Conservation (phyloP, 1,284 basidiomycete genomes). For the Cronartium quercuum region DNA sequence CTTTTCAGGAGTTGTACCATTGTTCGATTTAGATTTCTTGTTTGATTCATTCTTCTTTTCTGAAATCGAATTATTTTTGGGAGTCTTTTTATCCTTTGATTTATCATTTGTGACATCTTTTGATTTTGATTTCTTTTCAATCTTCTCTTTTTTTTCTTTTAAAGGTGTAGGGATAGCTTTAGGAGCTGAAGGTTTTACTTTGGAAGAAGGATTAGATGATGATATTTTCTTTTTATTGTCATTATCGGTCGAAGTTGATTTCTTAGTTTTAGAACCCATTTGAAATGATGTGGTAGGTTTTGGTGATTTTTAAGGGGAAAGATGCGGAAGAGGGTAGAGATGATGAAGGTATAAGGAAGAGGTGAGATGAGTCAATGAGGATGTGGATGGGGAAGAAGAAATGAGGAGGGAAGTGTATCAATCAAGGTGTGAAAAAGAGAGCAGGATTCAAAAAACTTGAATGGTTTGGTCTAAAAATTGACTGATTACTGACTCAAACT, state of each 20-base stretch:
- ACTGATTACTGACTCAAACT: no score
- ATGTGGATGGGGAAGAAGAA: background rate
- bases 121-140: slow-evolving; percentile 9
- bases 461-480: no score
- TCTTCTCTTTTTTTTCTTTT: slow-evolving; percentile 28
- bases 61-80: background rate
- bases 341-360: background rate
- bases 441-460: no score
- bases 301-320: background rate
- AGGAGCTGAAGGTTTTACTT: slow-evolving; percentile 24
- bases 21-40: background rate
- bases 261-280: background rate
- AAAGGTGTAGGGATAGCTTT: slow-evolving; percentile 5
- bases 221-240: slow-evolving; percentile 25
- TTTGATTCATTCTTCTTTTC: slow-evolving; percentile 13
- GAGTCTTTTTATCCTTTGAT: background rate
- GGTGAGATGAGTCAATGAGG: background rate
- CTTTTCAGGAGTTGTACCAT: background rate
- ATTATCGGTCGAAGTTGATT: background rate
- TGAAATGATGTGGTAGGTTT: background rate
- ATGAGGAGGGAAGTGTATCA: background rate
- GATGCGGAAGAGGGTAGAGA: background rate
- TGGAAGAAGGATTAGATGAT: slow-evolving; percentile 17
- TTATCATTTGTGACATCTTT: background rate
- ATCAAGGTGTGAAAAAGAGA: background rate